A percentile compares a stretch with the other conserved stretches of the same genome.
phyloP scores from a whole-genome alignment of 2,329 filamentous ascomycete genomes.

The Plectosphaerella cucumerina region DNA sequence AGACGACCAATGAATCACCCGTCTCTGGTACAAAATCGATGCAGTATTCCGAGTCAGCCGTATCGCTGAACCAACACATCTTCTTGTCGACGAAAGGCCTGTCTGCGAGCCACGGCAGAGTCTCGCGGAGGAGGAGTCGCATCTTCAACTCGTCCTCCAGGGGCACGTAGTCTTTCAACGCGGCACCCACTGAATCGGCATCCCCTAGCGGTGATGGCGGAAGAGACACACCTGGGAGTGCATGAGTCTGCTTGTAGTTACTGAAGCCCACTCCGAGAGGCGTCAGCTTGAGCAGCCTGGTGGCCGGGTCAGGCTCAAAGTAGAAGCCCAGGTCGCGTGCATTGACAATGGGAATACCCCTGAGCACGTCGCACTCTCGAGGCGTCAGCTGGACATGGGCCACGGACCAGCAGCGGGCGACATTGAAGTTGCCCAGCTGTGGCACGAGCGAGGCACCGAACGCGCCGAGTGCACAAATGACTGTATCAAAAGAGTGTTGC shows the following conservation, averaged over 20 bases:
- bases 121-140: slow-evolving; percentile 44
- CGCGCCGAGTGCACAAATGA: slow-evolving; percentile 50
- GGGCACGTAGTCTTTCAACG: slow-evolving; percentile 41
- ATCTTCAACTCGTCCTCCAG: slow-evolving; percentile 47
- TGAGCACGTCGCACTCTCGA: slow-evolving; percentile 47
- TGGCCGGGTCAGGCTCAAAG: slow-evolving; percentile 59
- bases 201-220: slow-evolving; percentile 27
- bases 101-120: slow-evolving; percentile 47
- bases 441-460: slow-evolving; percentile 42
- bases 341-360: slow-evolving; percentile 57
- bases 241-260: slow-evolving; percentile 25
- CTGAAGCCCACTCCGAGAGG: slow-evolving; percentile 55
- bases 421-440: slow-evolving; percentile 41
- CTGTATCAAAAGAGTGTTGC: slow-evolving; percentile 8
- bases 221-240: slow-evolving; percentile 27
- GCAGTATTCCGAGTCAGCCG: slow-evolving; percentile 54
- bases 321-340: slow-evolving; percentile 60
- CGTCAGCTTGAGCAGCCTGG: slow-evolving; percentile 56
- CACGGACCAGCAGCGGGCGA: slow-evolving; percentile 55
- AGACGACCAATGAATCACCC: slow-evolving; percentile 37
- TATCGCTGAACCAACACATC: slow-evolving; percentile 63
- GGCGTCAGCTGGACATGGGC: slow-evolving; percentile 54
- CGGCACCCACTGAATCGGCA: slow-evolving; percentile 10
- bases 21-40: slow-evolving; percentile 54
- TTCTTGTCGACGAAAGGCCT: slow-evolving; percentile 51